Evolutionary conservation across 805 yeast genomes (phyloP), one percentile per base, ranked within the genome.

Genomic region (Candida stauntonica): DNA sequence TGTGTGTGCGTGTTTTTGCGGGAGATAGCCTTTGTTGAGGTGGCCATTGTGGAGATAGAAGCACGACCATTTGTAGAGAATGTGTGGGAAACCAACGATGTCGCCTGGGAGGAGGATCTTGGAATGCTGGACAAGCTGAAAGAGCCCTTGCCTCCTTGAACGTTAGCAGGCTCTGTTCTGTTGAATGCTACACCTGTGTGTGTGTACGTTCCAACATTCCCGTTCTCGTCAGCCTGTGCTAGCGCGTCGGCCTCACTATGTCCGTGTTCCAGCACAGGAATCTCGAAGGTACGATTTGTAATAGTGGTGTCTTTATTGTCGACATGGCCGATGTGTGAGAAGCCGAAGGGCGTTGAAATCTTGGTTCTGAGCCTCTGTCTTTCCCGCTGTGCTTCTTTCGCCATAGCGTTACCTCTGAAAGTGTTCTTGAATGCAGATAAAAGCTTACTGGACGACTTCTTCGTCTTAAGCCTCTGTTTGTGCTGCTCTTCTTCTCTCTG

Each of bases 241-340:
- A n/a, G n/a, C n/a, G n/a, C n/a, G n/a, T n/a, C n/a, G n/a, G n/a
- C 29, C 4, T 26, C 26, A 18, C 7, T 27, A 5, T 13, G 8
- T 4, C 5, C 15, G 5, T 21, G 33, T 18, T 21, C 9, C 6
- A 23, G 9, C 12, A n/a, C 29, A 3, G 47, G 51, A 33, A 48
- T 38, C 20, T 42, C 47, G 31, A 44, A 44, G 3, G 47, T 26
- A 24, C 29, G 38, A 28, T 42, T 43, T 1, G 48, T 45, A 29
- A 50, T 45, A 7, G 51, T 46, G 16, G 46, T 17, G 24, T 29
- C 39, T 31, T 56, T 52, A 35, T 62, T 53, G 35, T 63, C 64
- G 7, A 67, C 61, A 40, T 66, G 71, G 7, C 67, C 61, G 16
- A 66, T 62, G 47, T 66, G 71, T 15, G 60, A 63, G 42, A 66